These are phyloP conservation scores for Lasiodiplodia citricola DNA, from an alignment of 2,329 filamentous ascomycete genomes.

Conservation along the genomic window DNA sequence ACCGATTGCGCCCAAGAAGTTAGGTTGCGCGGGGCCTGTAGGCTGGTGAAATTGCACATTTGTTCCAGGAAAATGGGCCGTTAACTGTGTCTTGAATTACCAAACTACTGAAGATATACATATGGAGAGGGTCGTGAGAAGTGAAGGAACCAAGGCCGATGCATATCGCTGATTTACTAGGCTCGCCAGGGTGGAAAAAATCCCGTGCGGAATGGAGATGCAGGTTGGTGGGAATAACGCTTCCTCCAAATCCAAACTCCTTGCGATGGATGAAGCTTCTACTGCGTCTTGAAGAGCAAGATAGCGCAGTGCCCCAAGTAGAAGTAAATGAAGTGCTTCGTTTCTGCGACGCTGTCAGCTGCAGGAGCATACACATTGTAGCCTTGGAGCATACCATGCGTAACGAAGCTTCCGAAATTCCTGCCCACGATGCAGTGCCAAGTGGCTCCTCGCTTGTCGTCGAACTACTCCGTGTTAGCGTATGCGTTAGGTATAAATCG, in stretches of 20 bases:
- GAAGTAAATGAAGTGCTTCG: conserved; percentile 99
- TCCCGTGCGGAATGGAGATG: background rate
- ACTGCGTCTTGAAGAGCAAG: conserved; percentile 98
- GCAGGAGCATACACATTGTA: background rate
- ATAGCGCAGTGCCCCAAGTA: conserved; percentile 99
- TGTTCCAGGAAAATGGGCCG: background rate
- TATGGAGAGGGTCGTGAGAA: conserved; percentile 4
- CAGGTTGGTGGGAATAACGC: background rate
- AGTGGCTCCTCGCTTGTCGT: conserved; percentile 94
- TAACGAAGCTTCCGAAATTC: conserved; percentile 99
- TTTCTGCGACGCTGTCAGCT: conserved; percentile 66
- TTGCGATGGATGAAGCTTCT: conserved; percentile 26
- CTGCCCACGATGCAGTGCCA: conserved; percentile 99
- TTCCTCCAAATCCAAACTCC: conserved; percentile 20
- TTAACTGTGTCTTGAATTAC: conserved; percentile 17
- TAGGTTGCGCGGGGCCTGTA: background rate
- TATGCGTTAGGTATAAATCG: background rate
- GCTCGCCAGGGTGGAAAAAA: background rate
- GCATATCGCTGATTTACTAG: conserved; percentile 7
- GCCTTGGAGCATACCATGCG: conserved; percentile 72
- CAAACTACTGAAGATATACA: conserved; percentile 20
- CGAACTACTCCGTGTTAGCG: conserved; percentile 68
- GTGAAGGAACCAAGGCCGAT: conserved; percentile 14
- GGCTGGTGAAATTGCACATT: background rate
- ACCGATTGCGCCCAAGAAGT: background rate